A percentile compares a stretch with the other conserved stretches of the same genome.
phyloP scores from a whole-genome alignment of 768 basidiomycete genomes.

The Pulveroboletus sp. region DNA sequence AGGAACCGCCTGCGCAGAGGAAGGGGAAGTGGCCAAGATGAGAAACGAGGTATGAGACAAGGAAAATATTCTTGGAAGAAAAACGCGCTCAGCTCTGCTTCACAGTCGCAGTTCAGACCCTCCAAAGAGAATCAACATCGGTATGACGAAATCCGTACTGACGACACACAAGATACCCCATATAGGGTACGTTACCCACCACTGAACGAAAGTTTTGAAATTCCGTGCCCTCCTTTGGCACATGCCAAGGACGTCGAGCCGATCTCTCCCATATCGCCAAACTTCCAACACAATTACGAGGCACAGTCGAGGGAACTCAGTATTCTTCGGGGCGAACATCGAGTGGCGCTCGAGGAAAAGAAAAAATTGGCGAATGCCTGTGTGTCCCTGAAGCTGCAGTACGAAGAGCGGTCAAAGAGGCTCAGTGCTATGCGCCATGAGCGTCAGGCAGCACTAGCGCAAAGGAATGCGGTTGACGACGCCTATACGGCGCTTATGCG shows the following conservation, averaged over 20 bases:
- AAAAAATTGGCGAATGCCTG: background rate
- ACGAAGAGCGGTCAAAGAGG: constrained; percentile 7
- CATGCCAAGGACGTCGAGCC: background rate
- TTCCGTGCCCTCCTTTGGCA: background rate
- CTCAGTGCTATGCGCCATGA: constrained; percentile 1
- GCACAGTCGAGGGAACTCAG: constrained; percentile 6
- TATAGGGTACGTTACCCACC: background rate
- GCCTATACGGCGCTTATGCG: constrained; percentile 16
- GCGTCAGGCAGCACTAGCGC: background rate
- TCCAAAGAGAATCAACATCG: background rate
- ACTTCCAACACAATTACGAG: background rate
- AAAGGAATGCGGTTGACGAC: constrained; percentile 7
- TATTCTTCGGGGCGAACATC: constrained; percentile 2
- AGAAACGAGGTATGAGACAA: background rate
- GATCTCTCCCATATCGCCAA: background rate
- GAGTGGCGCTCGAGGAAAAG: constrained; percentile 5
- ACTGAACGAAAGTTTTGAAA: background rate
- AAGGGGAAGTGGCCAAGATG: background rate
- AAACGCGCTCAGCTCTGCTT: background rate
- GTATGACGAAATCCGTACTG: background rate
- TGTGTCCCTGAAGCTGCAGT: constrained; percentile 1
- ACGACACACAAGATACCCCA: background rate
- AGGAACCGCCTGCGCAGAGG: background rate
- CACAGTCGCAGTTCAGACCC: background rate
- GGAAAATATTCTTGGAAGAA: too few species aligned